These are phyloP conservation scores for Pouteria glomerata DNA, from an alignment of 148 eudicot genomes.

Conservation along the genomic window DNA sequence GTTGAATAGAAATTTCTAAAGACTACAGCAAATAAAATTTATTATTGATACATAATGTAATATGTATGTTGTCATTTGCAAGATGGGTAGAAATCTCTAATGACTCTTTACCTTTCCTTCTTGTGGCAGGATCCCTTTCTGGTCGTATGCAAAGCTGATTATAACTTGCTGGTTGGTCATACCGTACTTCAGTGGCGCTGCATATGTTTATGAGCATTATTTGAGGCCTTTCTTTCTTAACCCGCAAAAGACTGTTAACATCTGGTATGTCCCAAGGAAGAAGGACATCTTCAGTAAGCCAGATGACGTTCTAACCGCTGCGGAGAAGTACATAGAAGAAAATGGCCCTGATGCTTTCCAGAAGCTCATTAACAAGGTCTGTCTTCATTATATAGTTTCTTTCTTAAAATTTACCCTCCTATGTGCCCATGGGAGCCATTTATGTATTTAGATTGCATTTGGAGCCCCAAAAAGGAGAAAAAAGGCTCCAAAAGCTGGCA, in stretches of 20 bases:
- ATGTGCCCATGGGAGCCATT: too few relatives aligned
- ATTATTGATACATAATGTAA: background rate
- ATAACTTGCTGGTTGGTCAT: conserved; percentile 92
- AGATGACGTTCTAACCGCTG: conserved; percentile 76
- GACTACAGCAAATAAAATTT: background rate
- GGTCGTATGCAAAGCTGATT: conserved; percentile 86
- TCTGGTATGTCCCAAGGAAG: conserved; percentile 76
- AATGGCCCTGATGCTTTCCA: conserved; percentile 65
- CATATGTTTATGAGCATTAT: conserved; percentile 86
- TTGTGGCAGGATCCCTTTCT: conserved; percentile 73
- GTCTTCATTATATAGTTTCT: background rate
- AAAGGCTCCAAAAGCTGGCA: too few relatives aligned
- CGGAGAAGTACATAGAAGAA: conserved; percentile 71
- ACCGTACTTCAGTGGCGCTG: conserved; percentile 97
- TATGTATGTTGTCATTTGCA: background rate
- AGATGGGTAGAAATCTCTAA: background rate
- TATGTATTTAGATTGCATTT: too few relatives aligned
- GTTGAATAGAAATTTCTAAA: background rate
- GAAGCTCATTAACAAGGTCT: conserved; percentile 56
- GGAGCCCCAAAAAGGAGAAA: too few relatives aligned
- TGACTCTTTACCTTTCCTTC: background rate
- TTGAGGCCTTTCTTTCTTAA: conserved; percentile 66
- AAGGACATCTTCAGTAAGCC: conserved; percentile 50
- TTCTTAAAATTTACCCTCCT: background rate
- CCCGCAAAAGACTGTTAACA: conserved; percentile 51